A percentile compares a stretch with the other conserved stretches of the same genome.
Conservation (phyloP, 768 basidiomycete genomes). For the Mycena venus region DNA sequence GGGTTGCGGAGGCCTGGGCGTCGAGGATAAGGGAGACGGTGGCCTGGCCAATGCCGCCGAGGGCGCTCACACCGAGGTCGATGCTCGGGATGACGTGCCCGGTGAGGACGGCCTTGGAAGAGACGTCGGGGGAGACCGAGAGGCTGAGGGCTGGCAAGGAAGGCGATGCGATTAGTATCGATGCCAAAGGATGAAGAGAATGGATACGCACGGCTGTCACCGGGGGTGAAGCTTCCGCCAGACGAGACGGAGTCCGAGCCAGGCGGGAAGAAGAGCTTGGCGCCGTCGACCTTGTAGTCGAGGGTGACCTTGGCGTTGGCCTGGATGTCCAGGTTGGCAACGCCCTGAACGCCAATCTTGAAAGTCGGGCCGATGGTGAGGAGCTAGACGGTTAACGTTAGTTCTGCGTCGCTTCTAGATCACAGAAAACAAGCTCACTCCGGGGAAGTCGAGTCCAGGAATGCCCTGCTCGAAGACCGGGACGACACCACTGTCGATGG, state of each 20-base stretch:
- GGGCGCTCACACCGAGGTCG: conserved; percentile 46
- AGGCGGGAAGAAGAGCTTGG: conserved; percentile 53
- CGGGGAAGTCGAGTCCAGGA: conserved; percentile 48
- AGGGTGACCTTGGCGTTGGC: conserved; percentile 46
- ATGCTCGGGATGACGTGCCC: conserved; percentile 55
- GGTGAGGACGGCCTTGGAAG: conserved; percentile 42
- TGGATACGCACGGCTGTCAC: conserved; percentile 44
- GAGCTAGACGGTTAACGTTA: conserved; percentile 43
- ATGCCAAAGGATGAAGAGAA: not conserved
- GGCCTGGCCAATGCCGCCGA: conserved; percentile 31
- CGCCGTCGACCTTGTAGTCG: conserved; percentile 44
- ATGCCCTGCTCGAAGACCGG: conserved; percentile 48
- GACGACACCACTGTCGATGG: conserved; percentile 44
- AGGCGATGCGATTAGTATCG: not conserved
- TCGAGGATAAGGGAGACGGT: conserved; percentile 43
- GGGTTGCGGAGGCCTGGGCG: conserved; percentile 41
- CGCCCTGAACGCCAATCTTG: conserved; percentile 46
- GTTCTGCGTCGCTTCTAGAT: not conserved
- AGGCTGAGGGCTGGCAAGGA: conserved; percentile 45
- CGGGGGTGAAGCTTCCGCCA: conserved; percentile 42
- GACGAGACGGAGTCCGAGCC: conserved; percentile 35
- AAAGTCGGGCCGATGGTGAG: conserved; percentile 57
- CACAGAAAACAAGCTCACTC: conserved; percentile 32
- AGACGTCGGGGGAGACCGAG: conserved; percentile 46
- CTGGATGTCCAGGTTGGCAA: conserved; percentile 46